Evolutionary conservation across 108 stramenopile genomes (phyloP).

Genomic region (Mediolabrus comicus): DNA sequence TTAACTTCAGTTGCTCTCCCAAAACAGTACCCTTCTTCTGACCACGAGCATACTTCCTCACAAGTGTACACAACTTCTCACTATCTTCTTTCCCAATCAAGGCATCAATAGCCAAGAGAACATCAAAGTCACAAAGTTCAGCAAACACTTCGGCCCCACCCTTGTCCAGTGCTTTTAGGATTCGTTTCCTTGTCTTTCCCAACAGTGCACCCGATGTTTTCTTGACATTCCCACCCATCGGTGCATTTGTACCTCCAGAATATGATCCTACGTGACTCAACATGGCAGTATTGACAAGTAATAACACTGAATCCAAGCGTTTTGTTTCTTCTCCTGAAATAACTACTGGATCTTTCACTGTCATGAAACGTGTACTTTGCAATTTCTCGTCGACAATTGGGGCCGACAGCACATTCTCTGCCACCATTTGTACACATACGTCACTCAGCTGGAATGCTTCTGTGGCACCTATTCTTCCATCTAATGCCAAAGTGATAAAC

Average conservation of each 20-base stretch:
- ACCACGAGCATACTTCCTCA: slow-evolving; percentile 74
- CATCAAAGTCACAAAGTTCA: slow-evolving; percentile 69
- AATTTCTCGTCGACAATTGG: slow-evolving; percentile 21
- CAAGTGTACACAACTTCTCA: slow-evolving; percentile 53
- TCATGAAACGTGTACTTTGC: slow-evolving; percentile 43
- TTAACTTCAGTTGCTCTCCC: slow-evolving; percentile 46
- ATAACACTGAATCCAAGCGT: slow-evolving; percentile 74
- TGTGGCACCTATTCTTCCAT: slow-evolving; percentile 74
- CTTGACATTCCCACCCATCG: slow-evolving; percentile 42
- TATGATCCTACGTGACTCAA: slow-evolving; percentile 69
- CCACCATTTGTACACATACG: slow-evolving; percentile 83
- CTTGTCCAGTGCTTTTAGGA: slow-evolving; percentile 53
- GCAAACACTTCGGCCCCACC: slow-evolving; percentile 35
- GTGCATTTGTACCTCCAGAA: slow-evolving; percentile 37
- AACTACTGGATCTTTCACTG: slow-evolving; percentile 56
- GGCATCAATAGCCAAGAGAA: slow-evolving; percentile 62
- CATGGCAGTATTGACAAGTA: slow-evolving; percentile 81
- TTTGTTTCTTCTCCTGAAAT: slow-evolving; percentile 79
- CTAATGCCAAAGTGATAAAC: slow-evolving; percentile 78
- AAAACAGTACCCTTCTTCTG: slow-evolving; percentile 65
- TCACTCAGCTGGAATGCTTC: slow-evolving; percentile 90
- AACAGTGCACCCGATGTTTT: slow-evolving; percentile 64
- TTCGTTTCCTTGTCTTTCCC: slow-evolving; percentile 68
- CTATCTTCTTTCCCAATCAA: slow-evolving; percentile 54
- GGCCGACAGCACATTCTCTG: slow-evolving; percentile 58